Evolutionary conservation across 2,329 filamentous ascomycete species (phyloP).

Genomic region (Phialemonium atrogriseum): DNA sequence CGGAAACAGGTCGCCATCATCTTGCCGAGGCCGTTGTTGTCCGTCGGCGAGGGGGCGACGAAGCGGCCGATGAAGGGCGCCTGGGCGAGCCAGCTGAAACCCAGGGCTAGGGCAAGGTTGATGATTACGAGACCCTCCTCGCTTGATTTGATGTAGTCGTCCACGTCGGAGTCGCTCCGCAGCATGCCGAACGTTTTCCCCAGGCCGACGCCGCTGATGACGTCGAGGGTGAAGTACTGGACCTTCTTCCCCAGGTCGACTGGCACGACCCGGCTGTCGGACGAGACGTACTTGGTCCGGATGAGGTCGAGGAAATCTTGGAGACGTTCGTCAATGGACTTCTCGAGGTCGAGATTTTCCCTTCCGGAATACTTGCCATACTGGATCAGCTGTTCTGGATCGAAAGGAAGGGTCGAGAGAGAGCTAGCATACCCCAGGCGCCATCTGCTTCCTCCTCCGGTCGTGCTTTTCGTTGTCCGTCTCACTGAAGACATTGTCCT

Average conservation of each 20-base stretch:
- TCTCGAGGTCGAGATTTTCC: slow-evolving; percentile 41
- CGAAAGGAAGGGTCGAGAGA: background rate
- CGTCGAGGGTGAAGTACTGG: slow-evolving; percentile 47
- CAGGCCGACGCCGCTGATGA: slow-evolving; percentile 45
- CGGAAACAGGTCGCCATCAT: slow-evolving; percentile 23
- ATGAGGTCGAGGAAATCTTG: slow-evolving; percentile 38
- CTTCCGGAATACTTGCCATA: slow-evolving; percentile 45
- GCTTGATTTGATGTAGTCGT: slow-evolving; percentile 35
- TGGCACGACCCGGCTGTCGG: slow-evolving; percentile 23
- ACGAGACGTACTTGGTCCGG: slow-evolving; percentile 34
- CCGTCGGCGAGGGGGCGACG: slow-evolving; percentile 18
- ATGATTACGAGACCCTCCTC: slow-evolving; percentile 6
- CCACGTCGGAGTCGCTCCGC: slow-evolving; percentile 36
- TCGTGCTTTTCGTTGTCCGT: slow-evolving; percentile 39
- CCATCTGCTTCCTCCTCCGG: slow-evolving; percentile 37
- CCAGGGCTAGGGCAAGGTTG: slow-evolving; percentile 13
- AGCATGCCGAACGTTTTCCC: slow-evolving; percentile 42
- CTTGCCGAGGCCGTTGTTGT: slow-evolving; percentile 23
- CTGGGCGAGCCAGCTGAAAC: slow-evolving; percentile 19
- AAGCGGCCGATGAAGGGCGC: slow-evolving; percentile 17
- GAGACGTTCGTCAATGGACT: slow-evolving; percentile 38
- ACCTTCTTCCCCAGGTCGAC: slow-evolving; percentile 40
- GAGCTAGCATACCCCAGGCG: slow-evolving; percentile 33
- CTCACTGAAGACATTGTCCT: slow-evolving; percentile 45
- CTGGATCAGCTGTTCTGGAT: background rate